Conservation (phyloP, 1,139 yeast genomes). For the Debaryomyces nepalensis region DNA sequence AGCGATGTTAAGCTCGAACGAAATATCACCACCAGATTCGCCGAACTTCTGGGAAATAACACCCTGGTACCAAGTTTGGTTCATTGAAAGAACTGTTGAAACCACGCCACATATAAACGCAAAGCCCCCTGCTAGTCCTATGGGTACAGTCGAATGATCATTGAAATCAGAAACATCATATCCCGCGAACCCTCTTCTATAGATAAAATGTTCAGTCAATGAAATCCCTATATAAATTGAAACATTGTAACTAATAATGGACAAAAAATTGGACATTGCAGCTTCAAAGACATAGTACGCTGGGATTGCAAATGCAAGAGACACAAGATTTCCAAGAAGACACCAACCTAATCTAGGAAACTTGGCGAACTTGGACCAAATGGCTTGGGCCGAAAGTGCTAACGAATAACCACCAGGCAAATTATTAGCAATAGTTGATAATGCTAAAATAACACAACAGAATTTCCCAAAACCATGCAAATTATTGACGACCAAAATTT, state of each 20-base stretch:
- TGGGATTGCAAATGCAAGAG: slow-evolving; percentile 36
- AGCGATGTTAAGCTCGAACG: slow-evolving; percentile 31
- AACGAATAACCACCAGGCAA: slow-evolving; percentile 37
- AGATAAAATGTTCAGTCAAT: slow-evolving; percentile 33
- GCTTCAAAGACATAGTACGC: slow-evolving; percentile 35
- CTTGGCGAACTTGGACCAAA: slow-evolving; percentile 33
- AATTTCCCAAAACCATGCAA: slow-evolving; percentile 38
- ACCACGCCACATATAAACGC: slow-evolving; percentile 33
- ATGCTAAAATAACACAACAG: slow-evolving; percentile 34
- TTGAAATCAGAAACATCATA: slow-evolving; percentile 31
- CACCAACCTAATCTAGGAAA: slow-evolving; percentile 39
- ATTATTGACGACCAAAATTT: slow-evolving; percentile 31
- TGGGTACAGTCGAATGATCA: slow-evolving; percentile 26
- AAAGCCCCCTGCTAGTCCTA: slow-evolving; percentile 33
- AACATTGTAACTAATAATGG: slow-evolving; percentile 35
- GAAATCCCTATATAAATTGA: slow-evolving; percentile 35
- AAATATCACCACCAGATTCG: slow-evolving; percentile 30
- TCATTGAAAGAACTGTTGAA: slow-evolving; percentile 34
- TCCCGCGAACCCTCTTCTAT: slow-evolving; percentile 28
- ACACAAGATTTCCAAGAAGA: slow-evolving; percentile 31
- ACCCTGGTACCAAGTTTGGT: slow-evolving; percentile 37
- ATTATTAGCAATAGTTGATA: slow-evolving; percentile 35
- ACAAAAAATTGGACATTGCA: slow-evolving; percentile 35
- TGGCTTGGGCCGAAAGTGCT: slow-evolving; percentile 33
- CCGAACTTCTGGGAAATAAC: slow-evolving; percentile 31